Percentiles rank a stretch among this genome's conserved stretches.
These are phyloP conservation scores for Alisma plantagoaquatica DNA, from an alignment of 106 monocot genomes.

Conservation along the genomic window DNA sequence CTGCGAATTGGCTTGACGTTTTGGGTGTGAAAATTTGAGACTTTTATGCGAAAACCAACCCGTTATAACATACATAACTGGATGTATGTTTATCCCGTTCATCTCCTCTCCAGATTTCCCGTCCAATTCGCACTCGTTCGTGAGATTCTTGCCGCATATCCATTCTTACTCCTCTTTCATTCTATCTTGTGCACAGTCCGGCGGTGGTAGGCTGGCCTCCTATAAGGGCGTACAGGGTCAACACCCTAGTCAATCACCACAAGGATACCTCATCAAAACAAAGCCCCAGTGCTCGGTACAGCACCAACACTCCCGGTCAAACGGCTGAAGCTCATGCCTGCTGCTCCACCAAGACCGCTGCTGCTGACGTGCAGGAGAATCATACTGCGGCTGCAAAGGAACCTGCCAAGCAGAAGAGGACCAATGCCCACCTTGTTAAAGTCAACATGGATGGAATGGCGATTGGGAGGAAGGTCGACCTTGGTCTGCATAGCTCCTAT, in stretches of 20 bases:
- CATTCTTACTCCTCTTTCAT: background rate
- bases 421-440: slow-evolving; percentile 45
- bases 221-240: slow-evolving; percentile 68
- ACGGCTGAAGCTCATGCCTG: background rate
- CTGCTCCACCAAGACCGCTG: background rate
- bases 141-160: background rate
- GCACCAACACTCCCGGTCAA: background rate
- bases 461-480: slow-evolving; percentile 89
- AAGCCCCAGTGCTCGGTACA: background rate
- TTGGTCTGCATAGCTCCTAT: slow-evolving; percentile 51
- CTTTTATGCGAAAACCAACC: too few species aligned
- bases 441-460: slow-evolving; percentile 93
- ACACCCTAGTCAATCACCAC: slow-evolving; percentile 50
- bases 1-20: too few species aligned
- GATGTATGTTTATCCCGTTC: too few species aligned
- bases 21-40: background rate
- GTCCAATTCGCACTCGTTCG: background rate
- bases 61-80: too few species aligned
- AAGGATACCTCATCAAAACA: too few species aligned
- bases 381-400: slow-evolving; percentile 9
- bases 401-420: slow-evolving; percentile 5
- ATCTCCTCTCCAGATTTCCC: background rate
- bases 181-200: slow-evolving; percentile 27
- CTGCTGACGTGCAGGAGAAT: background rate
- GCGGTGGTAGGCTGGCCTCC: slow-evolving; percentile 97